Percentiles rank a stretch among this genome's conserved stretches.
phyloP scores from a whole-genome alignment of 2,329 filamentous ascomycete genomes.

The Plenodomus biglobosus region DNA sequence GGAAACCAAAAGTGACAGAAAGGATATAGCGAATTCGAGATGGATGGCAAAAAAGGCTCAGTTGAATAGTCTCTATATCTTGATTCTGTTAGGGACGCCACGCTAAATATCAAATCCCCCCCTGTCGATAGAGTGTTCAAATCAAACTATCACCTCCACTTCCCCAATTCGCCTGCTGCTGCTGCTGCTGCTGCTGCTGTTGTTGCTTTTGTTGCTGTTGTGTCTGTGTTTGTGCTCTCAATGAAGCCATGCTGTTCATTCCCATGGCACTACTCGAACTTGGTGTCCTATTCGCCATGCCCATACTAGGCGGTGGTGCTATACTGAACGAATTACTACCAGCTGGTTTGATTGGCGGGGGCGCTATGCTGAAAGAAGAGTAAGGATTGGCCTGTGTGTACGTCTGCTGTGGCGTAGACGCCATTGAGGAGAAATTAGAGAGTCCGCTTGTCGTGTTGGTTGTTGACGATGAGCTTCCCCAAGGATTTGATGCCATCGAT shows the following conservation, averaged over 20 bases:
- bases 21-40: no score
- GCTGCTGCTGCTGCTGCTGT: no score
- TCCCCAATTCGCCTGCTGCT: conserved; percentile 24
- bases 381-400: conserved; percentile 32
- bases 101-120: background rate
- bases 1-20: no score
- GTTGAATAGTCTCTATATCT: no score
- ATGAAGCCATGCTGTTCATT: conserved; percentile 28
- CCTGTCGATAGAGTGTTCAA: conserved; percentile 9
- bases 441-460: conserved; percentile 17
- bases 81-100: no score
- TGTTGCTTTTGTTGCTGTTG: conserved; percentile 24
- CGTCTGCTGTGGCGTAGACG: conserved; percentile 44
- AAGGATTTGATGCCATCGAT: conserved; percentile 23
- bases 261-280: conserved; percentile 34
- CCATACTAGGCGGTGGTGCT: conserved; percentile 25
- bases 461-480: conserved; percentile 23
- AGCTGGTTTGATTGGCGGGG: conserved; percentile 32
- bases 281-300: conserved; percentile 15
- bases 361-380: conserved; percentile 43
- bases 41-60: no score
- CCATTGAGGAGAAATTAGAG: conserved; percentile 57
- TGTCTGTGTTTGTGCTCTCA: conserved; percentile 28
- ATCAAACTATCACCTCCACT: conserved; percentile 35
- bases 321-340: conserved; percentile 28